A percentile compares a stretch with the other conserved stretches of the same genome.
Evolutionary conservation across 257 asterid species (phyloP).

Genomic region (Solanum paucissectum): DNA sequence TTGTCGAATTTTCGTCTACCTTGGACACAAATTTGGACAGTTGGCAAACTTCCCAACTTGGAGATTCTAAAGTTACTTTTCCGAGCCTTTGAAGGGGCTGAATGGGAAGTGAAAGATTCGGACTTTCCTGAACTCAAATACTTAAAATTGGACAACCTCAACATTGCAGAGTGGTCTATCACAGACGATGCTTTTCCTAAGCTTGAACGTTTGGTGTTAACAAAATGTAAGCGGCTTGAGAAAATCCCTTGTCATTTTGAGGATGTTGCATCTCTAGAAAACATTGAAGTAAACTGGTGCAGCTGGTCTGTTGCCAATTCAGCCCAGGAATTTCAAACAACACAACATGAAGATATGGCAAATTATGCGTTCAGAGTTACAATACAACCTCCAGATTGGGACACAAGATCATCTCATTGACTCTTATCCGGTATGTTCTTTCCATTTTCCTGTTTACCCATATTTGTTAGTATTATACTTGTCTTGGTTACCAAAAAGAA

Average conservation of each 20-base stretch:
- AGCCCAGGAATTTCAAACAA: neutral
- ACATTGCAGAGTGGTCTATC: neutral
- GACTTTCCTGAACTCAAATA: neutral
- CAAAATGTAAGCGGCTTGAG: neutral
- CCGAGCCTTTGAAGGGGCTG: neutral
- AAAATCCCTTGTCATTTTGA: no score
- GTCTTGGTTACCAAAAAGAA: neutral
- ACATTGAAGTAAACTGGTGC: no score
- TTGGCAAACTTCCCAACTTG: neutral
- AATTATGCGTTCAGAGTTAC: neutral
- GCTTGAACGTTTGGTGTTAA: neutral
- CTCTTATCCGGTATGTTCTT: neutral
- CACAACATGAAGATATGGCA: neutral
- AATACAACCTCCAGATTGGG: neutral
- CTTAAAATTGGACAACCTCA: neutral
- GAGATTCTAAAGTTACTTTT: neutral
- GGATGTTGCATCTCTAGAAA: no score
- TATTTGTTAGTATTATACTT: neutral
- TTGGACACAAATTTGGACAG: no score
- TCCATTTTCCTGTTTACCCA: fast-evolving
- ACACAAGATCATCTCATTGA: neutral
- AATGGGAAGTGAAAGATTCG: neutral
- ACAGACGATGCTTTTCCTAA: neutral
- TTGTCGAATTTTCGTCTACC: no score
- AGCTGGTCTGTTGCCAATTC: no score